A percentile compares a stretch with the other conserved stretches of the same genome.
Conservation (phyloP, 176 grass and related monocot genomes). For the Eremochloa ophiuroides region DNA sequence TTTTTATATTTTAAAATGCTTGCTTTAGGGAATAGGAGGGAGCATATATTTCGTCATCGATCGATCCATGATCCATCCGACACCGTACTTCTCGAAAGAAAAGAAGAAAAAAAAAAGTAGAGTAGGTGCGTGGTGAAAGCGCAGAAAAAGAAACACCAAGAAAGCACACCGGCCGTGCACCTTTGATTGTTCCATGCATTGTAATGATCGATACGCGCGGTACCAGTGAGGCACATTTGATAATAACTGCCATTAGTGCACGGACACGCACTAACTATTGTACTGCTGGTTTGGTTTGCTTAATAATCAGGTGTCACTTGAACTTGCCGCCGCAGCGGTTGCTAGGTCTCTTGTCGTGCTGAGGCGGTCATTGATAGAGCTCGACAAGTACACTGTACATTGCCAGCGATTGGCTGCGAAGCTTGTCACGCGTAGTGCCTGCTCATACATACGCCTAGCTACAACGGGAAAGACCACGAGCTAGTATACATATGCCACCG, state of each 20-base stretch:
- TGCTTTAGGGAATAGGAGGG: too few relatives aligned
- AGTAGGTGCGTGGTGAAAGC: neutral
- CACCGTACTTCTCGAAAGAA: neutral
- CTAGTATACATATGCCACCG: neutral
- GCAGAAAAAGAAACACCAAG: neutral
- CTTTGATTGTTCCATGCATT: neutral
- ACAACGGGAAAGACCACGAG: neutral
- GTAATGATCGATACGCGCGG: too few relatives aligned
- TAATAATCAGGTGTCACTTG: neutral
- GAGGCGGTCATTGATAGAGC: neutral
- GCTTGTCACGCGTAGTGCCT: neutral
- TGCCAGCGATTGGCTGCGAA: neutral
- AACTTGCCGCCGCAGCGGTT: neutral
- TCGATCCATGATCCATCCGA: neutral
- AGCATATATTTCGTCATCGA: too few relatives aligned
- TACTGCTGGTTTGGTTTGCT: too few relatives aligned
- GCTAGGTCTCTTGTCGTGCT: too few relatives aligned
- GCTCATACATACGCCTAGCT: neutral
- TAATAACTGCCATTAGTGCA: too few relatives aligned
- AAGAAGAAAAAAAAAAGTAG: neutral
- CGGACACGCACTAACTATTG: too few relatives aligned
- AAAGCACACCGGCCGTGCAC: neutral
- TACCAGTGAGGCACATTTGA: too few relatives aligned
- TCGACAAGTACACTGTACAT: neutral
- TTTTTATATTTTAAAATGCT: too few relatives aligned